Base-by-base conservation (phyloP, 2,329 filamentous ascomycete species). In the Chaetomiaceae sp. region DNA sequence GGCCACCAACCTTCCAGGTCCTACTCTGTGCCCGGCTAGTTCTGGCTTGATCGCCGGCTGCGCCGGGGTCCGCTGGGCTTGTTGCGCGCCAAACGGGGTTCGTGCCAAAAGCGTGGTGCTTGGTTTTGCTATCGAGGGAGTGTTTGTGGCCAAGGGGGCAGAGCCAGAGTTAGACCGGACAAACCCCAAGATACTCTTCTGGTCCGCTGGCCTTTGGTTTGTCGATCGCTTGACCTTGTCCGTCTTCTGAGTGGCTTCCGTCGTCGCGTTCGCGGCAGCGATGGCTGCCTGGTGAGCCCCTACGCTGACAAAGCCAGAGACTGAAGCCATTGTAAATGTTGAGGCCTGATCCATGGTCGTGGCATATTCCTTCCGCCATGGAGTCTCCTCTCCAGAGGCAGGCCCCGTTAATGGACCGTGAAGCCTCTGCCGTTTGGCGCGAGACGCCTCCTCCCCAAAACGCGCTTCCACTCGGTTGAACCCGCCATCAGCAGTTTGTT, bases 311-410 rank as follows among this genome's bases (percentile, higher is more conserved):
- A 87, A 86, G 0, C 78, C 80, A 0, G 74, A 68, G 8, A 77
- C 64, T 22, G 71, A 68, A 5, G 76, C 70, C 43, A 81, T 71
- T 0, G 79, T 84, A 49, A 86, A 86, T 0, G 65, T 72, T 0
- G 72, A 65, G 0, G 73, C 65, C 44, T 72, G 68, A 37, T 79
- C 75, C 79, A 85, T 84, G 1, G 81, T 85, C 5, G 81, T 84
- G 4, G 66, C 57, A 48, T 79, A 77, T 40, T 68, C 68, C 7
- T 68, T 66, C 42, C 67, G 56, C 68, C 70, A 70, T 6, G 54
- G 35, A 22, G 58, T 57, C 47, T 68, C 53, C 55, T 67, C 61
- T 12, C 37, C 41, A 40, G 58, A 42, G 49, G 60, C 42, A 33
- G 58, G 49, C 42, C 37, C 60, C 49, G 50, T 60, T 55, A 53